Evolutionary conservation across 164 flowering plant species (phyloP).

Genomic region (Taxillus chinensis): DNA sequence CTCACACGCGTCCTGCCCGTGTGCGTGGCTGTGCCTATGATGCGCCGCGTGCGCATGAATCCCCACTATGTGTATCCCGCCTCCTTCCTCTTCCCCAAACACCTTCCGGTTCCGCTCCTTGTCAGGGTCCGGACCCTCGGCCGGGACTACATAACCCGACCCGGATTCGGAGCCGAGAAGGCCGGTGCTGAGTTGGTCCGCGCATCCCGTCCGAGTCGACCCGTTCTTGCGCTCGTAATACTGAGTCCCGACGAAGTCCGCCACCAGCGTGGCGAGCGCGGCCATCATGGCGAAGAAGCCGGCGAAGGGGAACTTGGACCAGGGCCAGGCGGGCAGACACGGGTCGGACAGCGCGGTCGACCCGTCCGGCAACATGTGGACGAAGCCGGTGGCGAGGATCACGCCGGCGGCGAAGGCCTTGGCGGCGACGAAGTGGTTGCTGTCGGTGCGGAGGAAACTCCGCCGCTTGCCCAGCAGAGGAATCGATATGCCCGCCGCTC

Average conservation of each 20-base stretch:
- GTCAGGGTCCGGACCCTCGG: neutral
- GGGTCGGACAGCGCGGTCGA: conserved; percentile 40
- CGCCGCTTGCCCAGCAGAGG: conserved; percentile 69
- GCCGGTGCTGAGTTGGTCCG: conserved; percentile 9
- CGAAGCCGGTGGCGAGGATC: conserved; percentile 89
- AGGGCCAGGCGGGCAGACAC: conserved; percentile 66
- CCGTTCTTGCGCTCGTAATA: conserved; percentile 69
- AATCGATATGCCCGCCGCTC: conserved; percentile 55
- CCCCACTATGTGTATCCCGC: conserved; percentile 92
- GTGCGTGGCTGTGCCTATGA: conserved; percentile 69
- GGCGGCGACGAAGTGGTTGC: conserved; percentile 62
- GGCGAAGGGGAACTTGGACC: conserved; percentile 74
- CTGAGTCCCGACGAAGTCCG: conserved; percentile 80
- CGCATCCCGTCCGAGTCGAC: conserved; percentile 7
- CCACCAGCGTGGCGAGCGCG: conserved; percentile 51
- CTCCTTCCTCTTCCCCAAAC: conserved; percentile 69
- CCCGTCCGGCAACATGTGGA: conserved; percentile 84
- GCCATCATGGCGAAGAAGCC: conserved; percentile 87
- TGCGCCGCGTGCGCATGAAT: conserved; percentile 95
- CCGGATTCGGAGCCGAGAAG: conserved; percentile 23
- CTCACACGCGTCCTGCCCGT: conserved; percentile 47
- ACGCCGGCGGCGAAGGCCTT: conserved; percentile 98
- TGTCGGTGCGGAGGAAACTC: conserved; percentile 49
- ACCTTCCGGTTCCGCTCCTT: conserved; percentile 27
- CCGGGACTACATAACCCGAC: conserved; percentile 22